These are phyloP conservation scores for Malassezia sympodialis DNA, from an alignment of 1,284 basidiomycete genomes.

Conservation along the genomic window DNA sequence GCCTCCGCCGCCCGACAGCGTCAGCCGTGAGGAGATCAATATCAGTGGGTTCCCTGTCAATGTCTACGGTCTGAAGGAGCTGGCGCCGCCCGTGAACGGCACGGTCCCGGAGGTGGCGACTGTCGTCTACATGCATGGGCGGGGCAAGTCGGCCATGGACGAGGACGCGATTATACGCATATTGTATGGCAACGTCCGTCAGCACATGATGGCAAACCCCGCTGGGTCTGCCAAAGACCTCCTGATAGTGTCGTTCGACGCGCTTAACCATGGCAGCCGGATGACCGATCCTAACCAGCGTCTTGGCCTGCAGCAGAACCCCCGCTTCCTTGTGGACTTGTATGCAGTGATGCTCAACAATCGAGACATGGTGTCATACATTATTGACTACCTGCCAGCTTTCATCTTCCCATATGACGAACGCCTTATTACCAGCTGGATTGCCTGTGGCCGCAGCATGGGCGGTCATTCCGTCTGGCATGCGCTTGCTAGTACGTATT, in stretches of 20 bases:
- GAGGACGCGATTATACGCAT: slow-evolving; percentile 51
- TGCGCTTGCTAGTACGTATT: slow-evolving; percentile 49
- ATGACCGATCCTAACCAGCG: slow-evolving; percentile 31
- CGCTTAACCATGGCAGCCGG: slow-evolving; percentile 48
- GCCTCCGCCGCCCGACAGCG: neutral
- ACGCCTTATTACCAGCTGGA: slow-evolving; percentile 59
- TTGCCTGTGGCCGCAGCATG: slow-evolving; percentile 61
- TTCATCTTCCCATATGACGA: slow-evolving; percentile 67
- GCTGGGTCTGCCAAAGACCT: slow-evolving; percentile 17
- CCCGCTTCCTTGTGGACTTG: slow-evolving; percentile 63
- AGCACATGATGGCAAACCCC: neutral
- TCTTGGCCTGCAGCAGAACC: slow-evolving; percentile 9
- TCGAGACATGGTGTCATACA: slow-evolving; percentile 55
- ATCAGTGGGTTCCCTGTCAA: slow-evolving; percentile 35
- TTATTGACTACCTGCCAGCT: slow-evolving; percentile 68
- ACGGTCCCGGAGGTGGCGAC: slow-evolving; percentile 22
- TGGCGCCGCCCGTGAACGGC: slow-evolving; percentile 16
- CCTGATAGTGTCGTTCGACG: slow-evolving; percentile 43
- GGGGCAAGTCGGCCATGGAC: slow-evolving; percentile 51
- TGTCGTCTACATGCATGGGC: slow-evolving; percentile 19
- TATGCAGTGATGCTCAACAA: slow-evolving; percentile 59
- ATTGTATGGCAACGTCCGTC: neutral
- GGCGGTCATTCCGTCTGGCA: slow-evolving; percentile 72
- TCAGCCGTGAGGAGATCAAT: slow-evolving; percentile 18
- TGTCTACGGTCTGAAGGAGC: slow-evolving; percentile 36